phyloP scores from a whole-genome alignment of 208 protist genomes.

The Trypanosoma platydactyli region DNA sequence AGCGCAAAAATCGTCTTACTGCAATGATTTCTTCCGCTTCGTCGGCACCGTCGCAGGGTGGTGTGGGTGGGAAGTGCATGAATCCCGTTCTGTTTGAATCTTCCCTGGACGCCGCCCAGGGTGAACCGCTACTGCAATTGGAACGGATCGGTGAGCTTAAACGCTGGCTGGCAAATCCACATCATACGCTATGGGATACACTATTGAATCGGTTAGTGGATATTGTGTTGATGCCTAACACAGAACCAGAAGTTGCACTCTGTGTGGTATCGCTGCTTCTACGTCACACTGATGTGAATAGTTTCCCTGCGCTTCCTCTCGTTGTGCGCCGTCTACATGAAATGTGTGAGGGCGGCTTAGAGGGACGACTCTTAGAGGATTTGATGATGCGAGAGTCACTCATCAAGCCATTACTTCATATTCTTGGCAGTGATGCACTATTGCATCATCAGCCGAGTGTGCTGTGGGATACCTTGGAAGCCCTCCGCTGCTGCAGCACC shows the following conservation, averaged over 20 bases:
- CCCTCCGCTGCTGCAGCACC: slow-evolving; percentile 27
- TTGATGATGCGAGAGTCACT: slow-evolving; percentile 44
- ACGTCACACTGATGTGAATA: slow-evolving; percentile 7
- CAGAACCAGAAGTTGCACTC: slow-evolving; percentile 19
- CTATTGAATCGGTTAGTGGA: slow-evolving; percentile 24
- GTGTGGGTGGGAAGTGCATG: slow-evolving; percentile 15
- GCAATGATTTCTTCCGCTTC: slow-evolving; percentile 4
- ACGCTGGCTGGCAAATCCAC: slow-evolving; percentile 43
- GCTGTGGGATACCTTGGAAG: slow-evolving; percentile 32
- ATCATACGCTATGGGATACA: slow-evolving; percentile 35
- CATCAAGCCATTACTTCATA: slow-evolving; percentile 42
- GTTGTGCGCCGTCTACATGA: slow-evolving; percentile 32
- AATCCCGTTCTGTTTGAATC: slow-evolving; percentile 27
- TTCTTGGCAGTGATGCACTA: slow-evolving; percentile 30
- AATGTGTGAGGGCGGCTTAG: slow-evolving; percentile 21
- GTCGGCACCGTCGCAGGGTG: background rate
- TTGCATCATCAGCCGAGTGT: slow-evolving; percentile 25
- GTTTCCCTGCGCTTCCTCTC: slow-evolving; percentile 16
- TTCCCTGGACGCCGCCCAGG: slow-evolving; percentile 25
- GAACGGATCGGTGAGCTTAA: slow-evolving; percentile 35
- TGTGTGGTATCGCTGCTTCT: slow-evolving; percentile 23
- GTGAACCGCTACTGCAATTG: slow-evolving; percentile 22
- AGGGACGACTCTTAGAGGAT: slow-evolving; percentile 25
- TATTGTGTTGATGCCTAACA: slow-evolving; percentile 1
- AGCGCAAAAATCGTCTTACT: slow-evolving; percentile 26